A percentile compares a stretch with the other conserved stretches of the same genome.
phyloP scores from a whole-genome alignment of 2,329 filamentous ascomycete genomes.

The Eurotiales sp. region DNA sequence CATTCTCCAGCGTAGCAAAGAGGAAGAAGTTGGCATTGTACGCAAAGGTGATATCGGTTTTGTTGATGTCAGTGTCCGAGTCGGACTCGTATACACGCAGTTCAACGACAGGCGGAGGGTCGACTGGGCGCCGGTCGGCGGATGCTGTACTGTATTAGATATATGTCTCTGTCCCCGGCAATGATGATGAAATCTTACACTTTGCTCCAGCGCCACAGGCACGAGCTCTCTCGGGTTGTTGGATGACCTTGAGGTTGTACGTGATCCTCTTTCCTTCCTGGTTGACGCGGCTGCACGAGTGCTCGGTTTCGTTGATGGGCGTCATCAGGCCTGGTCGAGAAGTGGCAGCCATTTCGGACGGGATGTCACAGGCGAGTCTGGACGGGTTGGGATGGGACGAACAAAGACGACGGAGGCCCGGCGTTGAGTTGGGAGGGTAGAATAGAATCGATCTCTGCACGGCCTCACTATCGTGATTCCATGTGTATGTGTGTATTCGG shows the following conservation, averaged over 20 bases:
- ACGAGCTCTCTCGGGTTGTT: conserved; percentile 89
- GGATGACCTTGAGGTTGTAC: conserved; percentile 80
- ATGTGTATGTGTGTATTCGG: neutral
- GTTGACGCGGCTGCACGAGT: conserved; percentile 57
- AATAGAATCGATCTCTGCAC: neutral
- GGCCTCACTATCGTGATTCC: neutral
- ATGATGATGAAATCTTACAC: conserved; percentile 56
- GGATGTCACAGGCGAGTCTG: too few relatives aligned
- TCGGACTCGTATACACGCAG: conserved; percentile 74
- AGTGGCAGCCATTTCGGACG: conserved; percentile 1
- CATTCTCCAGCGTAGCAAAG: conserved; percentile 84
- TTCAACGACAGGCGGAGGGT: conserved; percentile 91
- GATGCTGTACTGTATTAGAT: conserved; percentile 53
- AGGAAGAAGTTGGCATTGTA: conserved; percentile 99
- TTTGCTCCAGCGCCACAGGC: conserved; percentile 95
- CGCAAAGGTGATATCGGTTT: conserved; percentile 74
- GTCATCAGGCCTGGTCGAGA: conserved; percentile 25
- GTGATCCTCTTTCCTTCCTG: conserved; percentile 72
- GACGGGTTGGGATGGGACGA: too few relatives aligned
- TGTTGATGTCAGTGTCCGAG: conserved; percentile 52
- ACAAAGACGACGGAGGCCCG: too few relatives aligned
- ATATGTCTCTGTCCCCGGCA: conserved; percentile 4
- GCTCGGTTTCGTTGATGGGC: conserved; percentile 53
- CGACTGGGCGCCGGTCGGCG: conserved; percentile 85
- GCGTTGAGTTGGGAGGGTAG: neutral